Percentiles rank a stretch among this genome's conserved stretches.
phyloP scores from a whole-genome alignment of 805 yeast species.

The Lipomyces spencermartinsiae region DNA sequence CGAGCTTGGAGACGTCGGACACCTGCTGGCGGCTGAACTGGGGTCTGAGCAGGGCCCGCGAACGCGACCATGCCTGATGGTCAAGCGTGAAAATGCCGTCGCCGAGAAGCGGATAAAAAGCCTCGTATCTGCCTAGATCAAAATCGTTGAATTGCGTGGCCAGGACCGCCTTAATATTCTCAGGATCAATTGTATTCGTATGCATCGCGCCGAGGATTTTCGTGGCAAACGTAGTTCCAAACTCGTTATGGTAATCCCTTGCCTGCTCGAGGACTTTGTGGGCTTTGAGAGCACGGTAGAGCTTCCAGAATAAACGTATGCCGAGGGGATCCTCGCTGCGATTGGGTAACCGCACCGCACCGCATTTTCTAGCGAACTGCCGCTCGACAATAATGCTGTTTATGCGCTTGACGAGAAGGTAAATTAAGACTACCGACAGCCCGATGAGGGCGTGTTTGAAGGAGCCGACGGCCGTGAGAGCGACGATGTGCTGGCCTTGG shows the following conservation, averaged over 20 bases:
- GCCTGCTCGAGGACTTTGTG: background rate
- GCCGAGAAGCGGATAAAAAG: slow-evolving; percentile 45
- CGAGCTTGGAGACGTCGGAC: slow-evolving; percentile 39
- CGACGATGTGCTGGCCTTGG: background rate
- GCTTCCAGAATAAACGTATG: background rate
- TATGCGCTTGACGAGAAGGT: background rate
- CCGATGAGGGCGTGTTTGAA: background rate
- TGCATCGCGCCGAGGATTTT: slow-evolving; percentile 7
- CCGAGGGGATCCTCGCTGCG: background rate
- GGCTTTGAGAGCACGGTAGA: background rate
- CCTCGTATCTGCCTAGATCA: slow-evolving; percentile 42
- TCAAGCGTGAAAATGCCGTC: slow-evolving; percentile 48
- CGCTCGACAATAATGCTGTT: background rate
- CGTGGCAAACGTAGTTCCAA: background rate
- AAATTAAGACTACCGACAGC: background rate
- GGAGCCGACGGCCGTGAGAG: background rate
- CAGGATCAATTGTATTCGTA: slow-evolving; percentile 41
- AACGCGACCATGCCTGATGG: slow-evolving; percentile 48
- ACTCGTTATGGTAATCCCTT: background rate
- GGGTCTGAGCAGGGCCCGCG: slow-evolving; percentile 48
- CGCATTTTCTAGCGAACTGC: slow-evolving; percentile 1
- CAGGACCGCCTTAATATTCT: slow-evolving; percentile 45
- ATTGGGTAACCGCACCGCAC: background rate
- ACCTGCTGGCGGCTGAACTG: slow-evolving; percentile 47
- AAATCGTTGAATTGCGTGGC: slow-evolving; percentile 46